Conservation (phyloP, 345 rosid genomes). For the Tarenaya hassleriana region DNA sequence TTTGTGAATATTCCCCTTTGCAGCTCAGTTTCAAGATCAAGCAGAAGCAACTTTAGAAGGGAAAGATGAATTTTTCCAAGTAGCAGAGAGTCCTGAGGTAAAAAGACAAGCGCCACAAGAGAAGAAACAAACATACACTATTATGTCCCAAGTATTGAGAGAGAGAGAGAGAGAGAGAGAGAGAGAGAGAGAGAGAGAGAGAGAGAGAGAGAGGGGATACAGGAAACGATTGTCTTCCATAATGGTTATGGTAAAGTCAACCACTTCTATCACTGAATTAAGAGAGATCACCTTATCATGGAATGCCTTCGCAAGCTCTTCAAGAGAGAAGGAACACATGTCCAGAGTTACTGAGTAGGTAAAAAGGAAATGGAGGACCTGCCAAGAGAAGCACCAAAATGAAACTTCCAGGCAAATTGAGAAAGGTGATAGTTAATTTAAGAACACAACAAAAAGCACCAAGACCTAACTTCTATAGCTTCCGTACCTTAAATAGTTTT, state of each 20-base stretch:
- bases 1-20: conserved; percentile 41
- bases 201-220: background rate
- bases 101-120: conserved; percentile 14
- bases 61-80: conserved; percentile 88
- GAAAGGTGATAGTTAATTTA: conserved; percentile 11
- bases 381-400: conserved; percentile 28
- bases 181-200: conserved; percentile 3
- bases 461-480: conserved; percentile 10
- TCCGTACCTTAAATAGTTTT: conserved; percentile 84
- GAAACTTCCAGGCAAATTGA: conserved; percentile 17
- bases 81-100: conserved; percentile 70
- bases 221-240: conserved; percentile 8
- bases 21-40: conserved; percentile 62
- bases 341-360: conserved; percentile 63
- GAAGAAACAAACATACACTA: conserved; percentile 9
- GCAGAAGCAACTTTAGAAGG: conserved; percentile 75
- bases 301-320: conserved; percentile 85
- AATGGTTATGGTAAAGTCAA: conserved; percentile 4
- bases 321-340: conserved; percentile 71
- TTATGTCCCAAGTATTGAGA: background rate
- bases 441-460: background rate
- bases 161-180: background rate
- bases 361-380: conserved; percentile 89
- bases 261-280: conserved; percentile 4
- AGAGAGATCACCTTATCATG: conserved; percentile 69